Evolutionary conservation across 139 green algal species (phyloP).

Genomic region (Chlamydomonas eustigma): DNA sequence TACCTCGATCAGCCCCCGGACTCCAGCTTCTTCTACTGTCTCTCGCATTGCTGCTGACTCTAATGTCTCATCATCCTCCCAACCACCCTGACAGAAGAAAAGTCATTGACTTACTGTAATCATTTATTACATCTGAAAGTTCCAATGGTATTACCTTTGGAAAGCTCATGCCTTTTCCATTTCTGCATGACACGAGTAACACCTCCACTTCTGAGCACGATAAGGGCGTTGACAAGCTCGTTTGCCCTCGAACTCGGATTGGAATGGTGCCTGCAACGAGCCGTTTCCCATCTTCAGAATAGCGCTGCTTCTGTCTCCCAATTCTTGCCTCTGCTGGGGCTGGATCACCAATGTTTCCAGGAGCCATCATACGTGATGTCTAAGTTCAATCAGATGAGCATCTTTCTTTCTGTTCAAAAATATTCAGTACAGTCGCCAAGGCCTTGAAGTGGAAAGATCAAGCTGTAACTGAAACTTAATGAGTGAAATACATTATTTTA

Average conservation of each 20-base stretch:
- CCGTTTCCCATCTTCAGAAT: conserved; percentile 48
- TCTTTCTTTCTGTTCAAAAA: no score
- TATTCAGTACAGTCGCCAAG: no score
- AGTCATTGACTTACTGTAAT: background rate
- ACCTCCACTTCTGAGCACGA: conserved; percentile 44
- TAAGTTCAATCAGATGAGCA: no score
- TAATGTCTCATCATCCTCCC: conserved; percentile 87
- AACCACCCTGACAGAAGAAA: conserved; percentile 68
- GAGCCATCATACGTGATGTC: no score
- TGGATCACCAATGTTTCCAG: conserved; percentile 26
- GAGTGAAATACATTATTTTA: no score
- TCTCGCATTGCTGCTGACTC: conserved; percentile 76
- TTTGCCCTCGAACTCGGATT: conserved; percentile 10
- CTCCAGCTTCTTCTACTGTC: conserved; percentile 90
- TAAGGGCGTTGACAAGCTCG: background rate
- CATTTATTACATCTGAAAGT: conserved; percentile 3
- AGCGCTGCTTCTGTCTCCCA: conserved; percentile 63
- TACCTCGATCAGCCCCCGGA: conserved; percentile 75
- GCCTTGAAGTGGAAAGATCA: no score
- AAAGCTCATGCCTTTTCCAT: conserved; percentile 73
- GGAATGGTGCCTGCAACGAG: conserved; percentile 58
- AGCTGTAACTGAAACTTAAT: no score
- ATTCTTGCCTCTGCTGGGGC: conserved; percentile 27
- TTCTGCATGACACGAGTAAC: conserved; percentile 67
- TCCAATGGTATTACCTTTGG: conserved; percentile 63